Evolutionary conservation across 2,329 filamentous ascomycete genomes (phyloP), one percentile per base, ranked within the genome.

Genomic region (Didymella pinodella): DNA sequence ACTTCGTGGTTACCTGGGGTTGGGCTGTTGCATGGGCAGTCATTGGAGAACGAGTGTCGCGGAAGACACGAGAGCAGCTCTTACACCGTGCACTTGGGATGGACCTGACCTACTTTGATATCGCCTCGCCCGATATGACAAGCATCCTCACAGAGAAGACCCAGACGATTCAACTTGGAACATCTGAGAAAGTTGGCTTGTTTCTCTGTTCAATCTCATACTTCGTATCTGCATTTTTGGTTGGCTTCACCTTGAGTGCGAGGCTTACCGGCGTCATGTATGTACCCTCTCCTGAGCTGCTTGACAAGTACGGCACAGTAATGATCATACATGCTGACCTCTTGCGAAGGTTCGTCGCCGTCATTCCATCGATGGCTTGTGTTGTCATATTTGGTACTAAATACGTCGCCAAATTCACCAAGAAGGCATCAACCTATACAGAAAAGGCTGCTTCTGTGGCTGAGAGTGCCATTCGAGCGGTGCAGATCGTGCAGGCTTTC

Each of bases 31-130:
- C 79, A 51, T 85, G 82, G 77, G 80, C 80, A 2, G 73, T 84
- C 12, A 76, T 82, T 16, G 82, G 83, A 14, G 81, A 84, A 64
- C 77, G 79, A 46, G 77, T 85, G 11, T 81, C 81, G 5, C 74
- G 81, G 55, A 78, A 78, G 31, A 71, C 83, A 7, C 76, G 83
- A 46, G 79, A 80, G 57, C 75, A 76, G 36, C 75, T 84, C 31
- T 73, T 85, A 14, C 71, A 81, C 34, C 79, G 79, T 58, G 77
- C 82, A 7, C 69, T 85, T 22, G 79, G 83, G 29, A 79, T 84
- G 67, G 82, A 85, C 50, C 81, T 83, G 65, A 75, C 81, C 11
- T 85, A 82, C 65, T 82, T 83, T 60, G 83, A 85, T 57, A 72
- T 67, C 12, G 74, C 81, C 59, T 78, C 81, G 36, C 79, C 82